Percentiles rank a stretch among this genome's conserved stretches.
These are phyloP conservation scores for Acorus gramineus DNA, from an alignment of 106 monocot genomes.

Conservation along the genomic window DNA sequence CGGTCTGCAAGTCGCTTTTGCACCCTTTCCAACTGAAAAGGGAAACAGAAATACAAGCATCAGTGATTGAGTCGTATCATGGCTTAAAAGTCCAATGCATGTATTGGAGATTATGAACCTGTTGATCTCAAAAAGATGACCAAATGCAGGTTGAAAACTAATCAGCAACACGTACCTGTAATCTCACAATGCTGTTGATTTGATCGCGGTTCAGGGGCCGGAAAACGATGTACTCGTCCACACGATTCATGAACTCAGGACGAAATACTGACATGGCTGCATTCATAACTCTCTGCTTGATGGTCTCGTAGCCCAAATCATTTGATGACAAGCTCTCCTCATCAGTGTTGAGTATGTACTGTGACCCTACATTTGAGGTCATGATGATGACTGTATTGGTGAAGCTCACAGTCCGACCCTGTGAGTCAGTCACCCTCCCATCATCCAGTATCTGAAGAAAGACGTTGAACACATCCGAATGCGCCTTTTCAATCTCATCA, in stretches of 20 bases:
- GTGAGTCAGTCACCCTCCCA: slow-evolving; percentile 93
- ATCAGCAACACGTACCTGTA: slow-evolving; percentile 53
- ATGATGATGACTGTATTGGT: slow-evolving; percentile 97
- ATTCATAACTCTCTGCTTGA: slow-evolving; percentile 83
- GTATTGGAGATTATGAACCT: too few species aligned
- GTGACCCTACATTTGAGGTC: slow-evolving; percentile 99
- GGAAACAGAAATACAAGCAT: neutral
- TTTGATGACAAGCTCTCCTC: slow-evolving; percentile 22
- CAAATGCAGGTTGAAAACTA: neutral
- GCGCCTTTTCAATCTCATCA: slow-evolving; percentile 99
- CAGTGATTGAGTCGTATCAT: neutral
- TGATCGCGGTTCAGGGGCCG: slow-evolving; percentile 79
- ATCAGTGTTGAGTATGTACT: slow-evolving; percentile 73
- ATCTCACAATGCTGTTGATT: slow-evolving; percentile 80
- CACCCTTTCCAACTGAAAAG: slow-evolving; percentile 69
- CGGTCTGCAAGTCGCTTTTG: slow-evolving; percentile 61
- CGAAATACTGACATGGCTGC: slow-evolving; percentile 83
- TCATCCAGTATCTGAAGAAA: slow-evolving; percentile 98
- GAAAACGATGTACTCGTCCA: slow-evolving; percentile 98
- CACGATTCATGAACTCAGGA: slow-evolving; percentile 98
- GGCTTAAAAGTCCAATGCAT: too few species aligned
- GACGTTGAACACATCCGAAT: slow-evolving; percentile 93
- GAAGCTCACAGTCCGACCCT: slow-evolving; percentile 82
- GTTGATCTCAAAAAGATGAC: too few species aligned
- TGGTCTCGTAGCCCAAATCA: slow-evolving; percentile 63